Percentiles rank a stretch among this genome's conserved stretches.
Evolutionary conservation across 495 filamentous ascomycete genomes (phyloP).

Genomic region (Penicillium steckii): DNA sequence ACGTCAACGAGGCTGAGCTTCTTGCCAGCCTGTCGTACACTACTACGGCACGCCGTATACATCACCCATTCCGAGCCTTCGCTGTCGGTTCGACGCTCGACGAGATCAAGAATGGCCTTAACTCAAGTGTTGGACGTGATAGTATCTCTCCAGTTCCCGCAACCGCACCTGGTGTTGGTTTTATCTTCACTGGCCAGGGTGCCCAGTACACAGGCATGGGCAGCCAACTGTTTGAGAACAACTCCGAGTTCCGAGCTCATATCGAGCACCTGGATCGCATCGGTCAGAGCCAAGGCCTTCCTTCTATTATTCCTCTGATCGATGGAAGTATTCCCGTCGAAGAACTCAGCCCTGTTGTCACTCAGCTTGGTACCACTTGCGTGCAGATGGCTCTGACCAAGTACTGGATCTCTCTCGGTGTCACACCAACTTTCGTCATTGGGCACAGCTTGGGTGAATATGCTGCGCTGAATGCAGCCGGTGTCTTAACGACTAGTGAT

Average conservation of each 20-base stretch:
- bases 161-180: conserved; percentile 50
- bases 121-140: conserved; percentile 24
- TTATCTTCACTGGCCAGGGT: conserved; percentile 61
- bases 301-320: conserved; percentile 65
- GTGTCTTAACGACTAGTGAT: conserved; percentile 75
- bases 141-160: conserved; percentile 27
- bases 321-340: conserved; percentile 42
- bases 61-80: conserved; percentile 71
- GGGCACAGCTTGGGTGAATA: conserved; percentile 91
- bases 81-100: conserved; percentile 49
- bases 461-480: conserved; percentile 78
- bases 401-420: conserved; percentile 77
- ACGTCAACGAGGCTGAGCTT: conserved; percentile 36
- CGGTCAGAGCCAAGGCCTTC: conserved; percentile 65
- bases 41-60: conserved; percentile 80
- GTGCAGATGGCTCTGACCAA: conserved; percentile 84
- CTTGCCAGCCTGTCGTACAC: conserved; percentile 66
- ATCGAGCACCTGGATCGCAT: conserved; percentile 72
- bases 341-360: conserved; percentile 67
- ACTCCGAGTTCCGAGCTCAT: conserved; percentile 63
- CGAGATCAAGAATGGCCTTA: conserved; percentile 29
- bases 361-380: conserved; percentile 74
- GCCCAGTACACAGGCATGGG: conserved; percentile 62
- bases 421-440: conserved; percentile 72
- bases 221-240: conserved; percentile 64